Percentiles rank a stretch among this genome's conserved stretches.
These are phyloP conservation scores for Clarireedia monteithiana DNA, from an alignment of 2,329 filamentous ascomycete species.

Conservation along the genomic window DNA sequence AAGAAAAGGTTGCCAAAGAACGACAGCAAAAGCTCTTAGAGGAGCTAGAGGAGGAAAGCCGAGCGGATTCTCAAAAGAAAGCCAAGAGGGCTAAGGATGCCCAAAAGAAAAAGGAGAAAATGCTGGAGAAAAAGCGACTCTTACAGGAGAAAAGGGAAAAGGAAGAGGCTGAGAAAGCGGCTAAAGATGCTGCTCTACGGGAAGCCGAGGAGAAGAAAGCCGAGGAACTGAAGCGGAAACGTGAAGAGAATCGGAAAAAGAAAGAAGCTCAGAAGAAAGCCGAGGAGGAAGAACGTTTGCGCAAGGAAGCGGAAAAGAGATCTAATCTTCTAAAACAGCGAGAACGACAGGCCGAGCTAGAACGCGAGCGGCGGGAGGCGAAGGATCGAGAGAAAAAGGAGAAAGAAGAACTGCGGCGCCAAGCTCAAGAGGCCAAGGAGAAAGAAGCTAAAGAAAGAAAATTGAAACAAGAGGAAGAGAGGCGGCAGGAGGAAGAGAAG, in stretches of 20 bases:
- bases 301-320: conserved; percentile 79
- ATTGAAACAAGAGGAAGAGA: conserved; percentile 51
- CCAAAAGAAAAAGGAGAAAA: conserved; percentile 92
- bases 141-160: conserved; percentile 68
- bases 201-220: conserved; percentile 70
- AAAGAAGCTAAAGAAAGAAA: conserved; percentile 47
- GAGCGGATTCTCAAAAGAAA: conserved; percentile 68
- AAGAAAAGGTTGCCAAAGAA: conserved; percentile 91
- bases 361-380: conserved; percentile 73
- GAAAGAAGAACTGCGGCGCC: conserved; percentile 74
- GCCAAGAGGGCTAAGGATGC: conserved; percentile 92
- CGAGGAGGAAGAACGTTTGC: conserved; percentile 77
- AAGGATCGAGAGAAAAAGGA: conserved; percentile 77
- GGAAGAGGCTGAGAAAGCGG: conserved; percentile 81
- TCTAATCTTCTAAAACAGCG: conserved; percentile 75
- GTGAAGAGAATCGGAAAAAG: conserved; percentile 86
- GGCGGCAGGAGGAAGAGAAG: conserved; percentile 50
- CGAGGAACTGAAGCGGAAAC: conserved; percentile 73
- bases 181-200: conserved; percentile 70
- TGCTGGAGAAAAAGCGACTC: conserved; percentile 48
- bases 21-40: conserved; percentile 85
- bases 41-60: conserved; percentile 80
- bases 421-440: conserved; percentile 64
- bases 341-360: conserved; percentile 75
- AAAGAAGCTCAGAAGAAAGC: conserved; percentile 85